phyloP scores from a whole-genome alignment of 2,329 filamentous ascomycete genomes.

The Onygenales sp. region DNA sequence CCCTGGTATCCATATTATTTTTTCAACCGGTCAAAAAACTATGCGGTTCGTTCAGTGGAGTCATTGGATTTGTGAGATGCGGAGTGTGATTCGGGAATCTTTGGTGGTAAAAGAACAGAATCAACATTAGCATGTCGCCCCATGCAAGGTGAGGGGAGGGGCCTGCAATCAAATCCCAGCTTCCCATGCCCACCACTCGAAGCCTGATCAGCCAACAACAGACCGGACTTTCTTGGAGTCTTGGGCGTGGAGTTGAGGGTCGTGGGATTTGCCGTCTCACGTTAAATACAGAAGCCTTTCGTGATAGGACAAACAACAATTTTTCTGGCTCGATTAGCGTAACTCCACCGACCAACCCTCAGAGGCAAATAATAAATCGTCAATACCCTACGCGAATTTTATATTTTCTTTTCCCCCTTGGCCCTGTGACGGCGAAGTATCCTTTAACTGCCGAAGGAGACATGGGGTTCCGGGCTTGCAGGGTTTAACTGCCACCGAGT shows the following conservation, averaged over 20 bases:
- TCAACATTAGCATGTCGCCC: not conserved
- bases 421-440: too few species aligned
- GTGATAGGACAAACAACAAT: slow-evolving; percentile 2
- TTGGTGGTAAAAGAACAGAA: not conserved
- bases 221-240: not conserved
- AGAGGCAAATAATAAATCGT: too few species aligned
- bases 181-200: not conserved
- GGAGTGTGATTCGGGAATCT: not conserved
- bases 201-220: not conserved
- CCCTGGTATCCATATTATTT: too few species aligned
- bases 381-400: not conserved
- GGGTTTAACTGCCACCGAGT: too few species aligned
- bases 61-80: not conserved
- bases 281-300: not conserved
- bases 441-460: too few species aligned
- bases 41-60: not conserved
- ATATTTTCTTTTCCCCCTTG: not conserved
- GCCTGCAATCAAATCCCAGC: not conserved
- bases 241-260: not conserved
- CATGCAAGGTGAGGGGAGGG: not conserved
- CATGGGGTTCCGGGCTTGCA: too few species aligned
- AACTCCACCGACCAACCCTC: not conserved
- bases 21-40: not conserved
- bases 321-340: not conserved
- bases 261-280: not conserved